These are phyloP conservation scores for Neofusicoccum parvum DNA, from an alignment of 2,329 filamentous ascomycete species.

Conservation along the genomic window DNA sequence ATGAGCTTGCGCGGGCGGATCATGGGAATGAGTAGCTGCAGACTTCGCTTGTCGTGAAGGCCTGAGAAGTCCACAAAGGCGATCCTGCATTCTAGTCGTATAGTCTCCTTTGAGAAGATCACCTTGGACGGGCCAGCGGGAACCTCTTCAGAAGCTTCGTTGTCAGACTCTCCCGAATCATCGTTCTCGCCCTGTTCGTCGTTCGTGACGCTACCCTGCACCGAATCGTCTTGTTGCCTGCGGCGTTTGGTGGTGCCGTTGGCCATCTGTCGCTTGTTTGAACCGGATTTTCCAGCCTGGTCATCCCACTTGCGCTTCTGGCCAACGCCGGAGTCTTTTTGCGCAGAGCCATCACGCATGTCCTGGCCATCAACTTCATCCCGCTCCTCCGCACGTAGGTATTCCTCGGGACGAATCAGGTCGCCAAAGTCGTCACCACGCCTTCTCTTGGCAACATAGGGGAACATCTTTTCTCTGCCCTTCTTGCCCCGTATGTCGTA, in stretches of 20 bases:
- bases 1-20: slow-evolving; percentile 95
- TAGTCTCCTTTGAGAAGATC: slow-evolving; percentile 61
- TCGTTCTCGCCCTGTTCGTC: slow-evolving; percentile 39
- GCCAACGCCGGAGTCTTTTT: slow-evolving; percentile 61
- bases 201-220: slow-evolving; percentile 19
- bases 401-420: slow-evolving; percentile 90
- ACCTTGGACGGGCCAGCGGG: slow-evolving; percentile 75
- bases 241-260: slow-evolving; percentile 63
- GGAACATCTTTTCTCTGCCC: slow-evolving; percentile 90
- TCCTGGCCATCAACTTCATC: slow-evolving; percentile 72
- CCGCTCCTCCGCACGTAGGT: slow-evolving; percentile 86
- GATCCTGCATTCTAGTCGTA: slow-evolving; percentile 74
- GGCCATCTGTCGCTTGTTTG: slow-evolving; percentile 33
- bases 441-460: slow-evolving; percentile 76
- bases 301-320: slow-evolving; percentile 97
- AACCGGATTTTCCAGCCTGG: slow-evolving; percentile 41
- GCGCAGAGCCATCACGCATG: slow-evolving; percentile 52
- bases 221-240: slow-evolving; percentile 42
- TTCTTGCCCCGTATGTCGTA: slow-evolving; percentile 91
- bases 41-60: slow-evolving; percentile 86
- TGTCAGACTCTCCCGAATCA: slow-evolving; percentile 51
- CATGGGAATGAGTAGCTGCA: slow-evolving; percentile 92
- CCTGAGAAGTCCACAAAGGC: slow-evolving; percentile 91
- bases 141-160: slow-evolving; percentile 53
- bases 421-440: slow-evolving; percentile 92